These are phyloP conservation scores for Cryphonectria radicalis DNA, from an alignment of 2,329 filamentous ascomycete species.

Conservation along the genomic window DNA sequence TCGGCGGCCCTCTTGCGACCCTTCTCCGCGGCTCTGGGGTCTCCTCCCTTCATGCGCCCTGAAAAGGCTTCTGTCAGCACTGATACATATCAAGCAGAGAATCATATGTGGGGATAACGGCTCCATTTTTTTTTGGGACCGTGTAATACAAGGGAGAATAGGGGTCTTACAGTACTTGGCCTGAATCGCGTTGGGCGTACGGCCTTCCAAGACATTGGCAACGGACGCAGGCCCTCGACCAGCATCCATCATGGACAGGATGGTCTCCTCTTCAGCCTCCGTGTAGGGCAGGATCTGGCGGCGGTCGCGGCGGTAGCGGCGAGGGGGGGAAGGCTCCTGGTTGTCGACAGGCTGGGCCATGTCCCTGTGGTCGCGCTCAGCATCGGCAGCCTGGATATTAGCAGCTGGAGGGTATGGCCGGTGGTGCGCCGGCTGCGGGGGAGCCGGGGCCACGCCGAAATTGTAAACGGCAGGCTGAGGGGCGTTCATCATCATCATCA, in stretches of 20 bases:
- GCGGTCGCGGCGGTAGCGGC: neutral
- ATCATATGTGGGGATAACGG: neutral
- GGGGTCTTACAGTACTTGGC: neutral
- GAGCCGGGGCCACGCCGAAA: no score
- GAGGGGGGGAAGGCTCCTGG: neutral
- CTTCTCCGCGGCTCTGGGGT: neutral
- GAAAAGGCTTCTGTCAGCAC: neutral
- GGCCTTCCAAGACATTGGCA: neutral
- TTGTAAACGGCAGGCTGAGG: neutral
- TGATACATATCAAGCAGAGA: neutral
- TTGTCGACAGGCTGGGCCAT: neutral
- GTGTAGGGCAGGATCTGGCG: neutral
- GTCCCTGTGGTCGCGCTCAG: neutral
- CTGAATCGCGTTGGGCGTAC: neutral
- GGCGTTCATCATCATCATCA: neutral
- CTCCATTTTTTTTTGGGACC: neutral
- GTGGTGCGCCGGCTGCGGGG: neutral
- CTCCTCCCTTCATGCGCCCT: slow-evolving; percentile 2
- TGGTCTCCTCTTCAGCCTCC: neutral
- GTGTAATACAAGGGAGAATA: neutral
- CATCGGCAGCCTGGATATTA: neutral
- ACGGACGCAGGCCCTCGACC: neutral
- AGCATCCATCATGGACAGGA: neutral
- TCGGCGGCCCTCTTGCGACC: neutral
- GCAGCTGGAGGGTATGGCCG: neutral